Conservation (phyloP, 129 eudicot species). For the Chrysanthemum makinoi region DNA sequence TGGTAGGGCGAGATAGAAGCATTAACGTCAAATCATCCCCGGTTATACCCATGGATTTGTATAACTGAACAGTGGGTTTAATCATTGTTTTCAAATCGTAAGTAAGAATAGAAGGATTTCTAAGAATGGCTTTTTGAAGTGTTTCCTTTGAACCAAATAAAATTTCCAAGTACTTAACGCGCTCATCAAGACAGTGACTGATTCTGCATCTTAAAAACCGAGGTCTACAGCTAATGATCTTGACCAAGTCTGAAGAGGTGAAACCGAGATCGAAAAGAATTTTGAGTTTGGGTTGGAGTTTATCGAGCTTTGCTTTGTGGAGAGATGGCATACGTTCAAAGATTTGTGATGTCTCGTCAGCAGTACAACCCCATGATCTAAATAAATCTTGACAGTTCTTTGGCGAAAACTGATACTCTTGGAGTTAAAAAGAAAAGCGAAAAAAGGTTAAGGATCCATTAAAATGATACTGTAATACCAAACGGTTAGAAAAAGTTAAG, state of each 20-base stretch:
- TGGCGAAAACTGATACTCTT: slow-evolving; percentile 26
- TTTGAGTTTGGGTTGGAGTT: slow-evolving; percentile 55
- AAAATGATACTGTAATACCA: neutral
- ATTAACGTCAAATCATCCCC: slow-evolving; percentile 45
- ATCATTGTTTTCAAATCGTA: slow-evolving; percentile 52
- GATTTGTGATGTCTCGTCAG: slow-evolving; percentile 41
- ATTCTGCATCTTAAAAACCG: slow-evolving; percentile 49
- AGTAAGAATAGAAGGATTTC: slow-evolving; percentile 68
- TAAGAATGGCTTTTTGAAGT: slow-evolving; percentile 53
- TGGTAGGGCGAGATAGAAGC: slow-evolving; percentile 63
- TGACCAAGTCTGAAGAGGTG: slow-evolving; percentile 45
- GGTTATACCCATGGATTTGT: slow-evolving; percentile 50
- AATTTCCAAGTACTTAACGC: slow-evolving; percentile 46
- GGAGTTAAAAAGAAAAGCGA: neutral
- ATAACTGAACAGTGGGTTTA: slow-evolving; percentile 45
- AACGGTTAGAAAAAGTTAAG: neutral
- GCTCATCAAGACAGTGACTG: slow-evolving; percentile 38
- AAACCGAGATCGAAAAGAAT: slow-evolving; percentile 53
- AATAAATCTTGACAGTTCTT: slow-evolving; percentile 41
- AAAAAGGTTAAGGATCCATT: slow-evolving; percentile 17
- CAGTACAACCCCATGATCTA: slow-evolving; percentile 56
- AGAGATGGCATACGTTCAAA: slow-evolving; percentile 53
- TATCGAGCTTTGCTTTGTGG: slow-evolving; percentile 33
- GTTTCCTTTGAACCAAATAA: slow-evolving; percentile 53
- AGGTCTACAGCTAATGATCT: slow-evolving; percentile 60